A percentile compares a stretch with the other conserved stretches of the same genome.
Conservation (phyloP, 805 yeast species). For the Kuraishia hungarica region DNA sequence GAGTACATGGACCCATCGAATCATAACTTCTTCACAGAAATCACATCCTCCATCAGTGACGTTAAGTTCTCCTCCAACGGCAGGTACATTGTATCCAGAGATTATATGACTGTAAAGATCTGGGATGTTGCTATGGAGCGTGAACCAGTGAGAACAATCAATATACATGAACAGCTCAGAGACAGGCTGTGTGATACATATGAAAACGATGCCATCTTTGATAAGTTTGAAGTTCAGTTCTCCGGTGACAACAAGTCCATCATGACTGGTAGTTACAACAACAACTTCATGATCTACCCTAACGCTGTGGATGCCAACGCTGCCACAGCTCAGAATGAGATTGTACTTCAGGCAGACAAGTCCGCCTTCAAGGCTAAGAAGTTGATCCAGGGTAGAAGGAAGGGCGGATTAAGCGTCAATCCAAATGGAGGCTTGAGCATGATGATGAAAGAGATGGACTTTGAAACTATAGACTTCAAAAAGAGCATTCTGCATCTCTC, state of each 20-base stretch:
- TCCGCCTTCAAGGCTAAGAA: slow-evolving; percentile 86
- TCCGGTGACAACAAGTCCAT: slow-evolving; percentile 87
- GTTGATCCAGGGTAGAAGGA: slow-evolving; percentile 29
- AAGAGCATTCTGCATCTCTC: slow-evolving; percentile 91
- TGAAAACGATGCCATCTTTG: slow-evolving; percentile 97
- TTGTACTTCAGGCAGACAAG: slow-evolving; percentile 94
- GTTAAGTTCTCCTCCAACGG: slow-evolving; percentile 91
- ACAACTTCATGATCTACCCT: slow-evolving; percentile 95
- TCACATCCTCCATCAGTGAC: slow-evolving; percentile 89
- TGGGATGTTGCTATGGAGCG: slow-evolving; percentile 99
- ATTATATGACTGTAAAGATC: slow-evolving; percentile 92
- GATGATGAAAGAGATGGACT: slow-evolving; percentile 58
- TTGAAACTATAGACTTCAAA: slow-evolving; percentile 83
- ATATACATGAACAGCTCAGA: slow-evolving; percentile 90
- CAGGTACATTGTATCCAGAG: slow-evolving; percentile 91
- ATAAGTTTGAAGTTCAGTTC: slow-evolving; percentile 94
- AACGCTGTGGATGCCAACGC: slow-evolving; percentile 44
- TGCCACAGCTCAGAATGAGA: slow-evolving; percentile 39
- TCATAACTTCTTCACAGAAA: slow-evolving; percentile 95
- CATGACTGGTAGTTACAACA: slow-evolving; percentile 96
- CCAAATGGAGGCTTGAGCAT: slow-evolving; percentile 20
- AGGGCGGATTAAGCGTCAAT: slow-evolving; percentile 1
- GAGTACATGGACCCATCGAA: slow-evolving; percentile 88
- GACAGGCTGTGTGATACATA: slow-evolving; percentile 94
- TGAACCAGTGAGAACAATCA: slow-evolving; percentile 88